phyloP scores from a whole-genome alignment of 306 rosid genomes.

The Quercus parvula region DNA sequence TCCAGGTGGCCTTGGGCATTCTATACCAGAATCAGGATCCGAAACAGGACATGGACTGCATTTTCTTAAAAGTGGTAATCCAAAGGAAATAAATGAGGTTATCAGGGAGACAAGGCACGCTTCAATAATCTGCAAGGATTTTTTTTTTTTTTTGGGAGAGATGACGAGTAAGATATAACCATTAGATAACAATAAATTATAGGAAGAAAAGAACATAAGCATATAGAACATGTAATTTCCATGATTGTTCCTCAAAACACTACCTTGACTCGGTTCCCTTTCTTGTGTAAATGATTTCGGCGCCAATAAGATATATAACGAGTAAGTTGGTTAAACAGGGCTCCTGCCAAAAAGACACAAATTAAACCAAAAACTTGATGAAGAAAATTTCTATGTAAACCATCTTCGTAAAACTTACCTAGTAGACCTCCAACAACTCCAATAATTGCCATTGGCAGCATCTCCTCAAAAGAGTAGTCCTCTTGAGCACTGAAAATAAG shows the following conservation, averaged over 20 bases:
- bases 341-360: slow-evolving; percentile 50
- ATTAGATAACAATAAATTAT: slow-evolving; percentile 15
- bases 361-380: slow-evolving; percentile 21
- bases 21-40: slow-evolving; percentile 64
- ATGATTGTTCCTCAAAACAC: background rate
- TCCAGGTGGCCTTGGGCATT: slow-evolving; percentile 95
- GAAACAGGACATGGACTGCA: slow-evolving; percentile 90
- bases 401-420: slow-evolving; percentile 41
- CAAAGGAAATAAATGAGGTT: slow-evolving; percentile 83
- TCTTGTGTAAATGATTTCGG: slow-evolving; percentile 82
- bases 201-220: slow-evolving; percentile 10
- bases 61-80: slow-evolving; percentile 86
- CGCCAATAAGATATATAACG: slow-evolving; percentile 81
- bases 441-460: slow-evolving; percentile 92
- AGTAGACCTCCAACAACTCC: slow-evolving; percentile 94
- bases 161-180: slow-evolving; percentile 1
- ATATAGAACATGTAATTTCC: slow-evolving; percentile 4
- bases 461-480: slow-evolving; percentile 90
- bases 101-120: slow-evolving; percentile 83
- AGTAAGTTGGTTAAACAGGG: slow-evolving; percentile 91
- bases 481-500: slow-evolving; percentile 84
- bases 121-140: slow-evolving; percentile 71
- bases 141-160: background rate
- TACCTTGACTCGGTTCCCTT: slow-evolving; percentile 89
- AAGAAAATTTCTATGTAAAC: background rate